Base-by-base conservation (phyloP, 345 rosid genomes). In the Rhodamnia rubescens region DNA sequence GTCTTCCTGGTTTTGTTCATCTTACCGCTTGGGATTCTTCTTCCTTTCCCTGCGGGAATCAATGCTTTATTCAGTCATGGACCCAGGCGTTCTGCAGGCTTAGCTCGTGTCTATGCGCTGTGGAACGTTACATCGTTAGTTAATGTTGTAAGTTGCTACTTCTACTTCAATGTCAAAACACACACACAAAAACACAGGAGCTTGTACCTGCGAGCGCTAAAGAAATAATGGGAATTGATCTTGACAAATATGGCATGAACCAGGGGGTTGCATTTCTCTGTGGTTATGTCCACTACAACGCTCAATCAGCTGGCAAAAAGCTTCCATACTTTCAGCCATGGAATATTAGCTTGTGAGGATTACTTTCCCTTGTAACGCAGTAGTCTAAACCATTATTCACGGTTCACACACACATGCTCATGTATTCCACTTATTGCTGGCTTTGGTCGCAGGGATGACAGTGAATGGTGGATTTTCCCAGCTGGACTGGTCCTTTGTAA, bases 401-500 rank as follows among this genome's bases (percentile, higher is more conserved):
- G 4, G 78, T 42, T 47, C 47, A 8, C 4, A 20, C 78, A 4
- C 16, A 5, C 78, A 9, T 32, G 47, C 78, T 36, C 78, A 69
- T 69, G 47, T 47, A 8, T 82, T 55, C 44, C 44, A 29, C 57
- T 82, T 53, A 18, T 82, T 42, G 18, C 36, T 83, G 47, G 5
- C 64, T 55, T 81, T 86, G 84, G 86, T 61, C 90, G 93, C 96
- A 97, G 99, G 98, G 99, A 97, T 88, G 99, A 97, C 87, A 95
- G 98, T 86, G 99, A 96, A 88, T 94, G 99, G 99, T 96, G 99
- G 99, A 91, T 97, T 86, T 96, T 97, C 88, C 99, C 99, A 29
- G 98, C 92, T 42, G 98, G 94, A 81, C 90, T 97, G 86, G 99
- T 97, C 81, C 83, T 94, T 49, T 97, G 98, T 91, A 97, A 97